A percentile compares a stretch with the other conserved stretches of the same genome.
Conservation (phyloP, 306 rosid genomes). For the Senna siamea region DNA sequence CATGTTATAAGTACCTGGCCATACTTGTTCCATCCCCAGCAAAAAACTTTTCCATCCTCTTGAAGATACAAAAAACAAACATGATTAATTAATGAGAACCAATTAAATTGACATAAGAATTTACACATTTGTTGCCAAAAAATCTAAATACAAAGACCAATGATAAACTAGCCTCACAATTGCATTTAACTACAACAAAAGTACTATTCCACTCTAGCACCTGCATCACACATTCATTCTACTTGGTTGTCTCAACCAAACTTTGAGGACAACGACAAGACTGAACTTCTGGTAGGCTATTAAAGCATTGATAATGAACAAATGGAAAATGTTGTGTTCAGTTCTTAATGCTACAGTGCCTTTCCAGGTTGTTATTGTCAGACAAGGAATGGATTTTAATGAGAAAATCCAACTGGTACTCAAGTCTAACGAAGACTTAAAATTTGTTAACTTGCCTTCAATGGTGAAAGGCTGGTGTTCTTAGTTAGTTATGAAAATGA, state of each 20-base stretch:
- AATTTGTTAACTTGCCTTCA: not conserved
- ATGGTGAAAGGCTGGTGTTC: not conserved
- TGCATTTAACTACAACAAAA: conserved; percentile 2
- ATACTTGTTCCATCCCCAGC: conserved; percentile 99
- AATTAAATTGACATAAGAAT: not conserved
- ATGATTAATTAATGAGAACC: conserved; percentile 28
- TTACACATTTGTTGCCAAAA: conserved; percentile 4
- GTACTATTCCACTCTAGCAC: conserved; percentile 10
- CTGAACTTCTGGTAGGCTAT: not conserved
- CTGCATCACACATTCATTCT: conserved; percentile 11
- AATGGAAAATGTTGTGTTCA: conserved; percentile 13
- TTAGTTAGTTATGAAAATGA: not conserved
- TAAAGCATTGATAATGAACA: not conserved
- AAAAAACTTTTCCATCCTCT: conserved; percentile 80
- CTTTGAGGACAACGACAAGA: not conserved
- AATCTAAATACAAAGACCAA: conserved; percentile 1
- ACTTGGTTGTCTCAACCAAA: conserved; percentile 6
- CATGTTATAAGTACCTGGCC: conserved; percentile 77
- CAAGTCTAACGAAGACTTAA: too few relatives aligned
- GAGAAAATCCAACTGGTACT: conserved; percentile 6
- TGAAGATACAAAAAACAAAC: conserved; percentile 40
- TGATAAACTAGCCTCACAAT: too few relatives aligned
- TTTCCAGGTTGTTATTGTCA: conserved; percentile 2
- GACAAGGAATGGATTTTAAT: not conserved
- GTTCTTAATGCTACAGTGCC: not conserved